Evolutionary conservation across 2,329 filamentous ascomycete species (phyloP).

Genomic region (Penicillium sp.): DNA sequence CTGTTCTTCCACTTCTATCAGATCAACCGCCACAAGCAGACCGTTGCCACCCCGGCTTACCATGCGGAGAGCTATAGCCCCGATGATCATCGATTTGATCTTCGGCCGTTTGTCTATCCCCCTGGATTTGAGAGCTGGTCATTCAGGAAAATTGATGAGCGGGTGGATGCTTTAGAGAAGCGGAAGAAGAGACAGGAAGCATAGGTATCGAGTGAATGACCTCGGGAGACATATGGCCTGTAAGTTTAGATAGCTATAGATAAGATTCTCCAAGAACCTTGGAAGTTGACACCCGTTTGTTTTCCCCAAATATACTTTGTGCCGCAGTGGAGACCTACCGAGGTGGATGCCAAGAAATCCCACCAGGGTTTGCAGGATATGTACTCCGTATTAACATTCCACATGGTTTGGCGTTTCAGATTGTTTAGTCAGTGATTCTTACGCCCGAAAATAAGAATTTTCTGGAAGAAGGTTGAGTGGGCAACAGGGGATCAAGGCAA

Average conservation of each 20-base stretch:
- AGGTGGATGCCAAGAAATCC: background rate
- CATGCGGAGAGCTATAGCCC: slow-evolving; percentile 12
- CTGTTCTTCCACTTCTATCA: slow-evolving; percentile 12
- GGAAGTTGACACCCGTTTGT: background rate
- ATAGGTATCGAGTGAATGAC: background rate
- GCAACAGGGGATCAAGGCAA: background rate
- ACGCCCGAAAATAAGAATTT: background rate
- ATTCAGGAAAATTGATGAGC: slow-evolving; percentile 7
- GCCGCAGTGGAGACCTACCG: background rate
- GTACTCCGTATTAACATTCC: background rate
- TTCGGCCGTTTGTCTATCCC: slow-evolving; percentile 10
- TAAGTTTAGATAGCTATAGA: too few species aligned
- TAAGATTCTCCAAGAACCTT: too few species aligned
- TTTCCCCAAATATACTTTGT: background rate
- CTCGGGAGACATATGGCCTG: background rate
- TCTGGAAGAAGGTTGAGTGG: background rate
- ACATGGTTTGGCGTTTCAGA: background rate
- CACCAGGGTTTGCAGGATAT: background rate
- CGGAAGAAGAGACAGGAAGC: slow-evolving; percentile 1
- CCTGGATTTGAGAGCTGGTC: slow-evolving; percentile 13
- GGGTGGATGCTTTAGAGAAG: slow-evolving; percentile 7
- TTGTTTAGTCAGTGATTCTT: background rate
- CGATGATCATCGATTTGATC: slow-evolving; percentile 12
- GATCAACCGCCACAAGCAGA: slow-evolving; percentile 13
- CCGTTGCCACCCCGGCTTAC: slow-evolving; percentile 9